Base-by-base conservation (phyloP, 306 rosid species). In the Begonia loranthoides region DNA sequence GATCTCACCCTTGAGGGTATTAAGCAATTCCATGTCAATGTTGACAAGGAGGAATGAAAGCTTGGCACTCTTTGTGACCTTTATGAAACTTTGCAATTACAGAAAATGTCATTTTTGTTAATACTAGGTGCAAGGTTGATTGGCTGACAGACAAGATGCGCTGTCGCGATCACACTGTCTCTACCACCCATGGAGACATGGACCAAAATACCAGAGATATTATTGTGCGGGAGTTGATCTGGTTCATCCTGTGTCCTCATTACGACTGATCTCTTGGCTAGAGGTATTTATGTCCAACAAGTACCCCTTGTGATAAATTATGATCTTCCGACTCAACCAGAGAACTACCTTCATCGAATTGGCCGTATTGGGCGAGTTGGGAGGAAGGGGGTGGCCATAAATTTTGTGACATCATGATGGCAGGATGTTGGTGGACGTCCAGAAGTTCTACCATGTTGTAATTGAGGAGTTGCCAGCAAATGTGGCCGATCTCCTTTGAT, bases 171-270 rank as follows among this genome's bases (percentile, higher is more conserved):
- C 86, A 79, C 71, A 79, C 81, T 0, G 86, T 79, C 22, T 79
- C 86, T 62, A 79, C 86, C 43, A 79, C 86, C 45, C 86, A 82
- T 33, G 87, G 87, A 58, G 93, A 82, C 62, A 78, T 82, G 93
- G 93, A 82, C 64, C 93, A 82, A 51, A 82, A 79, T 69, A 69
- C 81, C 13, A 79, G 87, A 49, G 84, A 79, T 53, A 79, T 82
- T 52, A 79, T 82, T 63, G 76, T 82, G 93, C 65, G 84, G 54
- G 93, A 82, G 70, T 82, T 82, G 93, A 15, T 82, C 83, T 34
- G 93, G 83, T n/a, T 82, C 87, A 17, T 82, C 93, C 14, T 83
- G 83, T 12, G 87, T 82, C 55, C 74, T 80, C 39, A 80, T 80
- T 36, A 80, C 80, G 22, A 80, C 82, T 53, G 87, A 80, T 70